Evolutionary conservation across 2,329 filamentous ascomycete genomes (phyloP).

Genomic region (Xylaria sp.): DNA sequence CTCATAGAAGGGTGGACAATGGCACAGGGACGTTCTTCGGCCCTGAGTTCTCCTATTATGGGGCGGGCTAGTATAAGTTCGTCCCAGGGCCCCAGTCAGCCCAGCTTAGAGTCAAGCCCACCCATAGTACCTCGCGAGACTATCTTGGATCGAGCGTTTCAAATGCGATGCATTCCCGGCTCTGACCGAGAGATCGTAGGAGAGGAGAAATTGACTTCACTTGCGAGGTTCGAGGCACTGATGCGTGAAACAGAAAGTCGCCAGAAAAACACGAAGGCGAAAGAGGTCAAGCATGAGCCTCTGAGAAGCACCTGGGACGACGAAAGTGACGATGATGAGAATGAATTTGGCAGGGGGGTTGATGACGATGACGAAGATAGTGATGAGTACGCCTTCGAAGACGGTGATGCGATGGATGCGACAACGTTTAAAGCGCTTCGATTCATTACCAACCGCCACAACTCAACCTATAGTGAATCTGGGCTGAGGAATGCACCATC

Average conservation of each 20-base stretch:
- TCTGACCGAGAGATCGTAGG: constrained; percentile 59
- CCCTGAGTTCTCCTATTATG: constrained; percentile 61
- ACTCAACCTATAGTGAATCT: constrained; percentile 41
- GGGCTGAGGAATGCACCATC: constrained; percentile 42
- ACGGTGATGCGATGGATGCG: constrained; percentile 48
- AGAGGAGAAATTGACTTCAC: constrained; percentile 67
- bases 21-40: constrained; percentile 63
- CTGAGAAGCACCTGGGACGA: constrained; percentile 59
- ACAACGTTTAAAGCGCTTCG: constrained; percentile 56
- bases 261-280: constrained; percentile 45
- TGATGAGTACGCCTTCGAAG: constrained; percentile 46
- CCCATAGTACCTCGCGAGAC: constrained; percentile 65
- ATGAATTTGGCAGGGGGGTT: constrained; percentile 46
- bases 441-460: constrained; percentile 55
- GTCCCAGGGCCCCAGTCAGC: constrained; percentile 45
- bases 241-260: constrained; percentile 66
- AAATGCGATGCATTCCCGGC: constrained; percentile 66
- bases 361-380: constrained; percentile 50
- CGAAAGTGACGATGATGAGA: constrained; percentile 50
- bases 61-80: constrained; percentile 62
- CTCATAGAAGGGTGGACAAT: constrained; percentile 67
- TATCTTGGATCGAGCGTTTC: constrained; percentile 70
- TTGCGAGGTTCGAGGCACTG: constrained; percentile 69
- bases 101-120: constrained; percentile 52
- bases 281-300: constrained; percentile 45